Conservation (phyloP, 148 eudicot genomes). For the Diospyros kaki region DNA sequence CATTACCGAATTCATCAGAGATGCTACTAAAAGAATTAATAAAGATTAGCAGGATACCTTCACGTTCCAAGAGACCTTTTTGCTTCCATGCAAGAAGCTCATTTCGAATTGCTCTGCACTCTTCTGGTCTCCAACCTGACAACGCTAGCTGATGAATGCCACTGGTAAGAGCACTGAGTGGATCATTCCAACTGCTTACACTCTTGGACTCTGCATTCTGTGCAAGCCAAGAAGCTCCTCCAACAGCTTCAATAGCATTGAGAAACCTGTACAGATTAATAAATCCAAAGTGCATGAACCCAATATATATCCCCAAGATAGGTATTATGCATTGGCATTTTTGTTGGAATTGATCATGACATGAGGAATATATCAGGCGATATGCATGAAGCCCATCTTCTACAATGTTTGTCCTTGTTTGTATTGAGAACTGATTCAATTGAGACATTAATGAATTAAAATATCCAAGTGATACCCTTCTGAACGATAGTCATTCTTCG, state of each 20-base stretch:
- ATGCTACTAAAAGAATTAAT: background rate
- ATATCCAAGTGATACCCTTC: background rate
- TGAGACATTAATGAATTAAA: no score
- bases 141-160: slow-evolving; percentile 79
- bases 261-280: slow-evolving; percentile 50
- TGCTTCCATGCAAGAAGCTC: slow-evolving; percentile 83
- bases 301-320: background rate
- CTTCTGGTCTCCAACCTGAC: slow-evolving; percentile 81
- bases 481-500: background rate
- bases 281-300: background rate
- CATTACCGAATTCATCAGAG: background rate
- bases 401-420: no score
- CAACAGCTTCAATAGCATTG: slow-evolving; percentile 73
- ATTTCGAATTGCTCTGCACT: slow-evolving; percentile 64
- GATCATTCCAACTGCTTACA: slow-evolving; percentile 61
- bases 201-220: slow-evolving; percentile 45
- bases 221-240: slow-evolving; percentile 77
- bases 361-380: no score
- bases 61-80: slow-evolving; percentile 63
- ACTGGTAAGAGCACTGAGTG: slow-evolving; percentile 54
- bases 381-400: no score
- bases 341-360: no score
- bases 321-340: background rate
- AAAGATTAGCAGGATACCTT: slow-evolving; percentile 44
- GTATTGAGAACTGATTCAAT: no score